Base-by-base conservation (phyloP, 2,329 filamentous ascomycete species). In the Zasmidium angulare region DNA sequence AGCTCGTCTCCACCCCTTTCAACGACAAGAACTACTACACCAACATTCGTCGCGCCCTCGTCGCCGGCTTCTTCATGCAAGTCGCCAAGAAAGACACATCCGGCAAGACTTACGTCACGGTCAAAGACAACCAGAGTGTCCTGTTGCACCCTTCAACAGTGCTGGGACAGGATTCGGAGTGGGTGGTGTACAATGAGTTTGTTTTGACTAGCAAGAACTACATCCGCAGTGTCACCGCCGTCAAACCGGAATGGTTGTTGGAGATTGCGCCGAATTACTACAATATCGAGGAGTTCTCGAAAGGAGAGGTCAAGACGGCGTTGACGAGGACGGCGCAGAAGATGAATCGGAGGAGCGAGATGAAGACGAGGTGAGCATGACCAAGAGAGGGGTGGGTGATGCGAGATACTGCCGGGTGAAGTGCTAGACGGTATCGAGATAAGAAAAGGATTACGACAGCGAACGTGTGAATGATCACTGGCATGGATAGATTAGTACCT, bases 31-130 rank as follows among this genome's bases (percentile, higher is more conserved):
- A 96, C 72, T 99, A 99, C 81, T 99, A 98, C 78, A 91, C 87
- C 75, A 99, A 99, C 76, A 99, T 99, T 70, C 90, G 93, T 48
- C 88, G 92, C 40, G 93, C 95, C 9, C 84, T 99, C 14, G 89
- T 97, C 12, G 85, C 93, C 0, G 95, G 96, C 31, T 99, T 99
- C 83, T 99, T 99, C 83, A 99, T 99, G 95, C 95, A 99, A 75
- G 91, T 98, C 21, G 96, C 95, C 60, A 97, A 96, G 86, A 91
- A 89, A 73, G 92, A 98, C 72, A 86, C 85, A 53, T 88, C 85
- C 26, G 90, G 90, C 72, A 98, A 98, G 82, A 86, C 90, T 46
- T 99, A 99, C 78, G 87, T 88, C 64, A 99, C 95, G 1, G 89
- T 99, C 74, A 99, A 98, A 81, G 96, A 99, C 72, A 90, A 97